A percentile compares a stretch with the other conserved stretches of the same genome.
Conservation (phyloP, 805 yeast species). For the Pichia heedii region DNA sequence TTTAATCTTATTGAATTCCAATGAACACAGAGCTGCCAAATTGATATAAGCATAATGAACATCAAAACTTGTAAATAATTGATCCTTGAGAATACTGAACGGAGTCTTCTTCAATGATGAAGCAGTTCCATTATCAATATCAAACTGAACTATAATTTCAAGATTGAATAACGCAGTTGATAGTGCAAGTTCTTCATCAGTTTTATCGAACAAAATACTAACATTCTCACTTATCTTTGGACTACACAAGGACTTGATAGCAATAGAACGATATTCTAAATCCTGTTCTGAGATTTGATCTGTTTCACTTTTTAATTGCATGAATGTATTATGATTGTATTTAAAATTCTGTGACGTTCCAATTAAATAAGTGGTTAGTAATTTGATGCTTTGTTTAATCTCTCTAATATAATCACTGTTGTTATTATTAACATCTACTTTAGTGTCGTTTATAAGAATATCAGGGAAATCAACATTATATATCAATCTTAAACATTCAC, state of each 20-base stretch:
- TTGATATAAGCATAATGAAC: constrained; percentile 39
- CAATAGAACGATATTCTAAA: constrained; percentile 22
- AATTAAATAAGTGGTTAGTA: constrained; percentile 30
- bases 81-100: constrained; percentile 16
- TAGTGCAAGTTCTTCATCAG: constrained; percentile 23
- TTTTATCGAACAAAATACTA: constrained; percentile 34
- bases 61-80: constrained; percentile 27
- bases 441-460: background rate
- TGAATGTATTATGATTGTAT: constrained; percentile 15
- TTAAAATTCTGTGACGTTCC: constrained; percentile 20
- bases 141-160: constrained; percentile 38
- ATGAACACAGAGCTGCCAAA: constrained; percentile 41
- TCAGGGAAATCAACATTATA: constrained; percentile 5
- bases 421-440: background rate
- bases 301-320: constrained; percentile 16
- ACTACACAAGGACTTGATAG: constrained; percentile 36
- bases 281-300: constrained; percentile 11
- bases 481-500: constrained; percentile 3
- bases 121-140: constrained; percentile 16
- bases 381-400: constrained; percentile 10
- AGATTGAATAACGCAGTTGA: constrained; percentile 39
- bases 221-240: constrained; percentile 33
- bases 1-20: constrained; percentile 26
- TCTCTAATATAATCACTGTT: constrained; percentile 1
- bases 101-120: constrained; percentile 13